Evolutionary conservation across 257 asterid genomes (phyloP), one percentile per base, ranked within the genome.

Genomic region (Scutellaria barbata): DNA sequence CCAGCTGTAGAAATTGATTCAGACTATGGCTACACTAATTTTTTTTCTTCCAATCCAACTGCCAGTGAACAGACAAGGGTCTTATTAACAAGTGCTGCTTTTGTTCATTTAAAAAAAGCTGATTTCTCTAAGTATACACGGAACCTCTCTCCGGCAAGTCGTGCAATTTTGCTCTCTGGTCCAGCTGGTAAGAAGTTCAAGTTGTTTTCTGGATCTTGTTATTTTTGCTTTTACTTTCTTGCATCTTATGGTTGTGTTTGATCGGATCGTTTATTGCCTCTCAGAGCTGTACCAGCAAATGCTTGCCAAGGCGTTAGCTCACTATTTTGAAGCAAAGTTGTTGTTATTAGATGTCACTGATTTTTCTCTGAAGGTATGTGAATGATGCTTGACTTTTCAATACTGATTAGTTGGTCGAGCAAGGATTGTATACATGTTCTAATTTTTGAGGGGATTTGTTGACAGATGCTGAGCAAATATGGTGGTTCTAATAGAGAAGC

Each of bases 131-230:
- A 81, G 81, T 89, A 90, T 79, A 87, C 86, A 3, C 79, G 96
- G 68, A 90, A 90, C 52, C 92, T 92, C 30, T 77, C 96, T 72
- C 97, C 97, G 5, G 97, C 97, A 50, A 92, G 97, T 84, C 90
- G 85, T 66, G 83, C 92, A 39, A 90, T 92, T 61, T 82, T 90
- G 87, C 92, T 92, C 45, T 92, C 97, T 39, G 98, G 98, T 20
- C 97, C 96, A 45, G 89, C 90, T 76, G 98, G 97, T 92, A 62
- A 64, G 79, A 76, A 41, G 53, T 42, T 48, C 67, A 52, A 68
- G 70, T 72, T 39, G 25, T 42, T 48, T 70, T 55, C 12, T 14
- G 17, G 56, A 46, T 22, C 58, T 46, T 66, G 55, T 30, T 13
- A 39, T 40, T 39, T 48, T 22, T 10, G 7, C 18, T 1, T 22